Percentiles rank a stretch among this genome's conserved stretches.
Evolutionary conservation across 2,329 filamentous ascomycete genomes (phyloP).

Genomic region (Cadophora sp.): DNA sequence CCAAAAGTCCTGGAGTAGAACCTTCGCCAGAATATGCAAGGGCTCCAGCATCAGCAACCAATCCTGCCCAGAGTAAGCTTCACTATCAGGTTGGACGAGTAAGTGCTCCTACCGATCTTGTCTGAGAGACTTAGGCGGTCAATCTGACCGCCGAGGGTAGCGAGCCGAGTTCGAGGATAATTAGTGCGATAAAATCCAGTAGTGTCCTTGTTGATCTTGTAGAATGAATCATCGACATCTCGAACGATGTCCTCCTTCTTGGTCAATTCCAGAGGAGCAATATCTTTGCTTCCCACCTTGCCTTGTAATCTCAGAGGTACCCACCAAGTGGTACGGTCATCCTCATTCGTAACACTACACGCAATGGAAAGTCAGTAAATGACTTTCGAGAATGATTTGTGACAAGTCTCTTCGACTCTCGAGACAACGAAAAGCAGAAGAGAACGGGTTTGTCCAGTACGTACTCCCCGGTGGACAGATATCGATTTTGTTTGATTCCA

Average conservation of each 20-base stretch:
- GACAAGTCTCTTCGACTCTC: no score
- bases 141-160: slow-evolving; percentile 79
- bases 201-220: slow-evolving; percentile 91
- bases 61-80: slow-evolving; percentile 41
- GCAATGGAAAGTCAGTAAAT: no score
- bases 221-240: slow-evolving; percentile 80
- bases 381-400: no score
- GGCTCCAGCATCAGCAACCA: slow-evolving; percentile 88
- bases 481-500: slow-evolving; percentile 82
- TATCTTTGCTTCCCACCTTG: slow-evolving; percentile 67
- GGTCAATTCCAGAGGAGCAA: slow-evolving; percentile 72
- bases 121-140: slow-evolving; percentile 82
- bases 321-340: slow-evolving; percentile 96
- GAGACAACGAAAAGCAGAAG: no score
- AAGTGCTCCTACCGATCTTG: slow-evolving; percentile 71
- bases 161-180: slow-evolving; percentile 84
- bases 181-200: slow-evolving; percentile 86
- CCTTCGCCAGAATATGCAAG: slow-evolving; percentile 87
- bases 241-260: slow-evolving; percentile 78
- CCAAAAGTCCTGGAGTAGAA: slow-evolving; percentile 80
- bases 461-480: slow-evolving; percentile 92
- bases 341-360: slow-evolving; percentile 85
- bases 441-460: no score
- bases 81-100: not conserved
- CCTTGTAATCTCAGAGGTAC: slow-evolving; percentile 87